A percentile compares a stretch with the other conserved stretches of the same genome.
Conservation (phyloP, 345 rosid species). For the Geranium rotundifolium region DNA sequence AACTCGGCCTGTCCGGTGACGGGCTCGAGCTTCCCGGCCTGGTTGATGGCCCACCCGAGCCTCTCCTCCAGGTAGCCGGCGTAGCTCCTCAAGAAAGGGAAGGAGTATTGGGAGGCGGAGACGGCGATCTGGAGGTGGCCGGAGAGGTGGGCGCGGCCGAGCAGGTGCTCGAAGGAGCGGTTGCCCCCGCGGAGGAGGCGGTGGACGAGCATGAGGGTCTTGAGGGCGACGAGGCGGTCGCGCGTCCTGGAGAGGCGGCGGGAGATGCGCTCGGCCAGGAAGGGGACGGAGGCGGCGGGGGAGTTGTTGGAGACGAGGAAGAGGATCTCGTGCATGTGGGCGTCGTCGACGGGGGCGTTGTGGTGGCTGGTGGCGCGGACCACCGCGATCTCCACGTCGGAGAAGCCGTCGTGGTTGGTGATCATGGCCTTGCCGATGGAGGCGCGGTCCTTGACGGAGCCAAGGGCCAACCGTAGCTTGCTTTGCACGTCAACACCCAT, state of each 20-base stretch:
- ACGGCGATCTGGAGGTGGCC: conserved; percentile 65
- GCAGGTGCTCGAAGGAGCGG: conserved; percentile 51
- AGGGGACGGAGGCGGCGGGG: conserved; percentile 49
- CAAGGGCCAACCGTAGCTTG: conserved; percentile 49
- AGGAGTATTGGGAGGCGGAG: conserved; percentile 14
- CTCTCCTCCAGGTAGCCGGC: conserved; percentile 67
- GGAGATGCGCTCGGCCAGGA: conserved; percentile 65
- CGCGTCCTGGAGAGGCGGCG: conserved; percentile 66
- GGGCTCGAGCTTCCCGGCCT: conserved; percentile 79
- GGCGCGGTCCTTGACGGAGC: conserved; percentile 65
- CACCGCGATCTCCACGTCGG: conserved; percentile 60
- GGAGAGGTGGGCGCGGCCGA: conserved; percentile 41
- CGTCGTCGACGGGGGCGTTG: conserved; percentile 47
- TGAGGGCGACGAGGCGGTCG: conserved; percentile 57
- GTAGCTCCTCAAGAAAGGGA: conserved; percentile 47
- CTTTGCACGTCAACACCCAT: conserved; percentile 47
- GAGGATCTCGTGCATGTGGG: conserved; percentile 71
- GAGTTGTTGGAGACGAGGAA: conserved; percentile 62
- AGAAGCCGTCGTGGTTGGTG: conserved; percentile 34
- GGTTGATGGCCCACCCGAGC: conserved; percentile 70
- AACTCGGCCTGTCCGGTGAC: conserved; percentile 30
- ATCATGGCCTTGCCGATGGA: conserved; percentile 70
- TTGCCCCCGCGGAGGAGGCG: conserved; percentile 85
- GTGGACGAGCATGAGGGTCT: conserved; percentile 62
- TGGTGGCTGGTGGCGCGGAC: conserved; percentile 73